phyloP scores from a whole-genome alignment of 2,329 filamentous ascomycete genomes.

The Aspergillus sp. region DNA sequence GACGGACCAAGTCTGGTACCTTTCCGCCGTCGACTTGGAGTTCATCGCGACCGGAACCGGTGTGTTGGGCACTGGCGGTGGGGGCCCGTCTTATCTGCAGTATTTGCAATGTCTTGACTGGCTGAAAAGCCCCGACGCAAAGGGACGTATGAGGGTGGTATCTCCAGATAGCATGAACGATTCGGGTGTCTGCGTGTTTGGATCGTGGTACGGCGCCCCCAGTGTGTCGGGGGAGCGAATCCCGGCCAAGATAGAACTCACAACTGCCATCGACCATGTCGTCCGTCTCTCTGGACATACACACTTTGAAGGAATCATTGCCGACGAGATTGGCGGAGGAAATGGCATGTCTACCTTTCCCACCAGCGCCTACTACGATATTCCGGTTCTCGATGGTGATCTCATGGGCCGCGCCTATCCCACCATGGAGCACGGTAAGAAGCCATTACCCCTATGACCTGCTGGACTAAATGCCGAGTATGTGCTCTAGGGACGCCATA shows the following conservation, averaged over 20 bases:
- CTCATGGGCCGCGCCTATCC: constrained; percentile 53
- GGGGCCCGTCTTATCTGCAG: constrained; percentile 48
- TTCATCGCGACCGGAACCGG: constrained; percentile 42
- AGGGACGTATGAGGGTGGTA: constrained; percentile 47
- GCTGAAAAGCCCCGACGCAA: constrained; percentile 24
- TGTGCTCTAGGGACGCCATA: background rate
- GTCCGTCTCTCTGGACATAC: background rate
- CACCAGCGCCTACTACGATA: constrained; percentile 32
- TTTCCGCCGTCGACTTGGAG: constrained; percentile 40
- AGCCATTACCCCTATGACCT: background rate
- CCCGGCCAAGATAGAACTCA: constrained; percentile 11
- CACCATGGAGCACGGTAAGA: constrained; percentile 17
- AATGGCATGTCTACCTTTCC: constrained; percentile 41
- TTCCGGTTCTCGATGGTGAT: constrained; percentile 49
- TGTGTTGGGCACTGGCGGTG: constrained; percentile 43
- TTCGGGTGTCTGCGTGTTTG: constrained; percentile 45
- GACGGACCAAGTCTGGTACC: constrained; percentile 36
- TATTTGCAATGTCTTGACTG: constrained; percentile 48
- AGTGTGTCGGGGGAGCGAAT: constrained; percentile 20
- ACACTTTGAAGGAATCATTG: background rate
- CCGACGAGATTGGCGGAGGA: constrained; percentile 28
- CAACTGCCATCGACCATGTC: background rate
- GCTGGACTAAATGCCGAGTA: background rate
- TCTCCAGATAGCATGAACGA: constrained; percentile 37
- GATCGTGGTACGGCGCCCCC: constrained; percentile 48